These are phyloP conservation scores for Gonium pectorale DNA, from an alignment of 139 green algal species.

Conservation along the genomic window DNA sequence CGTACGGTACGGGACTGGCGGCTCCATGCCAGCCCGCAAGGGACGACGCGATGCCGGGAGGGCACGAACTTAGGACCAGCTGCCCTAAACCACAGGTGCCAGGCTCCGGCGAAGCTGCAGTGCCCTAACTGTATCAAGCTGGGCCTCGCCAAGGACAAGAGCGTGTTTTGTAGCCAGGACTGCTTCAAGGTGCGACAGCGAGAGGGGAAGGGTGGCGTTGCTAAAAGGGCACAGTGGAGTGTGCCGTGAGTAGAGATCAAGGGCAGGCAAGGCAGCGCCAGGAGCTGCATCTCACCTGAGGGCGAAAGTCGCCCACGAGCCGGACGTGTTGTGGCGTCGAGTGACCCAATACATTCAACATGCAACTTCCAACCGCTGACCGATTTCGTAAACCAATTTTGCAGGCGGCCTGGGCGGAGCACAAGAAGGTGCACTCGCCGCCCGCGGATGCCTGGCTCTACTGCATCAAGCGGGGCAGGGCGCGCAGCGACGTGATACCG, in stretches of 20 bases:
- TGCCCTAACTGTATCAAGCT: constrained; percentile 94
- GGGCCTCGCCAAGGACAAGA: constrained; percentile 74
- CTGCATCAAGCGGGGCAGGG: constrained; percentile 75
- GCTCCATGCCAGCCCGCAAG: too few relatives aligned
- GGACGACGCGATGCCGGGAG: too few relatives aligned
- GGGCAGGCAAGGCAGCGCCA: too few relatives aligned
- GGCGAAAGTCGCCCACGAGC: too few relatives aligned
- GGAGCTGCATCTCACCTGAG: too few relatives aligned
- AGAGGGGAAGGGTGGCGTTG: background rate
- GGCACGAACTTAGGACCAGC: too few relatives aligned
- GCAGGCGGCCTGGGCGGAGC: constrained; percentile 81
- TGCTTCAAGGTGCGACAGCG: constrained; percentile 92
- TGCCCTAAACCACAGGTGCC: too few relatives aligned
- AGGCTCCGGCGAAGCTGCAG: constrained; percentile 86
- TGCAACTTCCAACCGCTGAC: background rate
- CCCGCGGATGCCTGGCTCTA: constrained; percentile 79
- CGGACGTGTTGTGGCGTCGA: too few relatives aligned
- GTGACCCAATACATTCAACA: background rate
- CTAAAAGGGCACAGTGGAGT: background rate
- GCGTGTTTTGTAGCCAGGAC: constrained; percentile 93
- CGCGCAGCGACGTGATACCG: constrained; percentile 71
- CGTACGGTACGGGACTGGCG: constrained; percentile 9
- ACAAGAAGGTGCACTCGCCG: constrained; percentile 86
- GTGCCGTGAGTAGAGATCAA: too few relatives aligned
- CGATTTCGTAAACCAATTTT: background rate